Percentiles rank a stretch among this genome's conserved stretches.
phyloP scores from a whole-genome alignment of 2,329 filamentous ascomycete genomes.

The Ophiobolus disseminans region DNA sequence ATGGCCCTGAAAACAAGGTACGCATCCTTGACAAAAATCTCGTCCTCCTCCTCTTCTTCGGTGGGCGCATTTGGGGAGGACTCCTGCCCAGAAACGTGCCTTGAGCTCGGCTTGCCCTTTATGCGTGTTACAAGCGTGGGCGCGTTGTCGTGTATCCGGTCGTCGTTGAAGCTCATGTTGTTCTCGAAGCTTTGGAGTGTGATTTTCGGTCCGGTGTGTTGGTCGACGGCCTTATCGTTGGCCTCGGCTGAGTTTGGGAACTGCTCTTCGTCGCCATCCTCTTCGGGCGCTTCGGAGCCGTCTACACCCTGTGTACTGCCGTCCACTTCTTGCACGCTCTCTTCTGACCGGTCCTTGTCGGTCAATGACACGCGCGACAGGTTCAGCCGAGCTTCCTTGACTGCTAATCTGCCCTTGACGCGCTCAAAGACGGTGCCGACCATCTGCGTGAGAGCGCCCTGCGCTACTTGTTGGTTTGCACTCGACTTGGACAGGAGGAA shows the following conservation, averaged over 20 bases:
- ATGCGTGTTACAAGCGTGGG: conserved; percentile 71
- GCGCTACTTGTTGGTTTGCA: conserved; percentile 94
- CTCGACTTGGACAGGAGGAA: conserved; percentile 94
- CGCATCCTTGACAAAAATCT: conserved; percentile 95
- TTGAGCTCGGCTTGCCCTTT: conserved; percentile 54
- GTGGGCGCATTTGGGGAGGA: conserved; percentile 45
- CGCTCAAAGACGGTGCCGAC: conserved; percentile 97
- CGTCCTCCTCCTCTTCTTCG: conserved; percentile 80
- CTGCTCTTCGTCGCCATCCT: conserved; percentile 49
- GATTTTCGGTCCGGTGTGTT: conserved; percentile 63
- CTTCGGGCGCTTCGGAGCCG: conserved; percentile 41
- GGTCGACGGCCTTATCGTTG: conserved; percentile 55
- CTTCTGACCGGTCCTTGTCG: conserved; percentile 41
- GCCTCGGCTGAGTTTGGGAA: conserved; percentile 47
- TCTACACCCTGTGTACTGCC: conserved; percentile 33
- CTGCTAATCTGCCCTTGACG: conserved; percentile 82
- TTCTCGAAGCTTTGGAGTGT: conserved; percentile 74
- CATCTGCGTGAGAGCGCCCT: conserved; percentile 98
- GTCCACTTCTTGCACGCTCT: conserved; percentile 36
- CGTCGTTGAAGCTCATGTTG: conserved; percentile 70
- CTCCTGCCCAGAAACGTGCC: conserved; percentile 54
- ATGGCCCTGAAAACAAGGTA: conserved; percentile 97
- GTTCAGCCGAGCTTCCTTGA: conserved; percentile 80
- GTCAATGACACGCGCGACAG: conserved; percentile 55
- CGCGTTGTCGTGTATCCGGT: conserved; percentile 70